phyloP scores from a whole-genome alignment of 2,329 filamentous ascomycete genomes.

The Purpureocillium lavendulum region DNA sequence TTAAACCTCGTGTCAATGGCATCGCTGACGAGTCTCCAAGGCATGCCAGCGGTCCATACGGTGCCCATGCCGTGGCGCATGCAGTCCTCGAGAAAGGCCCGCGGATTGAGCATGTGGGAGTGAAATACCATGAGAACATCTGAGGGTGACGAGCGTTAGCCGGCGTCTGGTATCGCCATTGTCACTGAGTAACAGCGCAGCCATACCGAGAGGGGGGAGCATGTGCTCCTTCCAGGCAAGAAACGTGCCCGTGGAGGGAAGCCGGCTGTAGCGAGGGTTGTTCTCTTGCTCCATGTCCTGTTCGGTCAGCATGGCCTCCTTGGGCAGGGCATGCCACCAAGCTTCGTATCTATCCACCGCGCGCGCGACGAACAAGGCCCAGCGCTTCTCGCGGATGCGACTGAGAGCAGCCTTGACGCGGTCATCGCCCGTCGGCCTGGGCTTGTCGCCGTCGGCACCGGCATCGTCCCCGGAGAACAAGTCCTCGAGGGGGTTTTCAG shows the following conservation, averaged over 20 bases:
- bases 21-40: constrained; percentile 52
- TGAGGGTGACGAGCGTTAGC: constrained; percentile 8
- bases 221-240: constrained; percentile 27
- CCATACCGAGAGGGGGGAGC: constrained; percentile 50
- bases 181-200: background rate
- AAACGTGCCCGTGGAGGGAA: constrained; percentile 16
- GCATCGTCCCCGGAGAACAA: background rate
- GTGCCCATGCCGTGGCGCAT: constrained; percentile 46
- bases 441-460: constrained; percentile 3
- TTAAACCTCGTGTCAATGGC: constrained; percentile 52
- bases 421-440: constrained; percentile 19
- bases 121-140: constrained; percentile 79
- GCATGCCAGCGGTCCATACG: constrained; percentile 56
- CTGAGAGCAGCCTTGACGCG: constrained; percentile 27
- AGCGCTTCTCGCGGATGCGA: constrained; percentile 61
- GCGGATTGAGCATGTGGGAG: constrained; percentile 68
- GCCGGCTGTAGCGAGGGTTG: constrained; percentile 19
- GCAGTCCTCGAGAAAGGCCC: constrained; percentile 66
- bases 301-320: constrained; percentile 21
- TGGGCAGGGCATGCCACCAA: constrained; percentile 48
- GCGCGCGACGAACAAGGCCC: constrained; percentile 60
- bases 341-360: constrained; percentile 59
- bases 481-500: constrained; percentile 12
- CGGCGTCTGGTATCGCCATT: background rate
- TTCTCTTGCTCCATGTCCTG: constrained; percentile 21